Evolutionary conservation across 352 stramenopile genomes (phyloP).

Genomic region (Globisporangium parvum): DNA sequence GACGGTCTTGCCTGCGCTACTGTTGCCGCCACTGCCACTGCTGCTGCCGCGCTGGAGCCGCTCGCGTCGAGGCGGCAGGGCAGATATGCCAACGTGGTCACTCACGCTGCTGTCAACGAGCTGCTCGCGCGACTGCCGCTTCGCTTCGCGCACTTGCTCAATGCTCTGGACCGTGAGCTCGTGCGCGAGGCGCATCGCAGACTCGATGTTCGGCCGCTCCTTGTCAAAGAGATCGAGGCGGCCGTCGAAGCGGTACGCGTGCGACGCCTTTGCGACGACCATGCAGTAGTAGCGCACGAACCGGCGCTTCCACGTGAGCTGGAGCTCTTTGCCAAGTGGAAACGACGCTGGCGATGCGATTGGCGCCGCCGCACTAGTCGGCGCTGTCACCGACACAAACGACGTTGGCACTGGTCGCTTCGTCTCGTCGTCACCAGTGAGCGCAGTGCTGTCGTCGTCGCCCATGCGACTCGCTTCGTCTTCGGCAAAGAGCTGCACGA

Average conservation of each 20-base stretch:
- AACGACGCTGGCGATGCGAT: slow-evolving; percentile 24
- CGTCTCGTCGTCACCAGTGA: slow-evolving; percentile 16
- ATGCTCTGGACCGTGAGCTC: slow-evolving; percentile 74
- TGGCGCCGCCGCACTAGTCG: neutral
- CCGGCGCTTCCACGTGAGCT: slow-evolving; percentile 71
- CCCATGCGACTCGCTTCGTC: slow-evolving; percentile 61
- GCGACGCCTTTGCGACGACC: slow-evolving; percentile 66
- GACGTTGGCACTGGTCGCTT: slow-evolving; percentile 21
- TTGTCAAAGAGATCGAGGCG: slow-evolving; percentile 69
- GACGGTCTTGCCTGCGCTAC: slow-evolving; percentile 14
- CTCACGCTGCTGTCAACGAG: slow-evolving; percentile 21
- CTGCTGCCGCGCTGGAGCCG: slow-evolving; percentile 2
- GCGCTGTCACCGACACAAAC: slow-evolving; percentile 21
- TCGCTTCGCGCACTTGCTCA: slow-evolving; percentile 54
- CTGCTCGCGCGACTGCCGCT: slow-evolving; percentile 30
- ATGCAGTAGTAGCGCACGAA: slow-evolving; percentile 87
- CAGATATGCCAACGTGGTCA: neutral
- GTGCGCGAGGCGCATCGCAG: slow-evolving; percentile 64
- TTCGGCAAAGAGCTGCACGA: slow-evolving; percentile 80
- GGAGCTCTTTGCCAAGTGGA: slow-evolving; percentile 48
- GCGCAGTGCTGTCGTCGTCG: slow-evolving; percentile 20
- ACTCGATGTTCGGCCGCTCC: slow-evolving; percentile 78
- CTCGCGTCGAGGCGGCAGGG: slow-evolving; percentile 16
- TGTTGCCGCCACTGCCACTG: slow-evolving; percentile 5
- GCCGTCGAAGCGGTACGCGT: slow-evolving; percentile 72